phyloP scores from a whole-genome alignment of 345 rosid genomes.

The Melaleuca quinquenervia region DNA sequence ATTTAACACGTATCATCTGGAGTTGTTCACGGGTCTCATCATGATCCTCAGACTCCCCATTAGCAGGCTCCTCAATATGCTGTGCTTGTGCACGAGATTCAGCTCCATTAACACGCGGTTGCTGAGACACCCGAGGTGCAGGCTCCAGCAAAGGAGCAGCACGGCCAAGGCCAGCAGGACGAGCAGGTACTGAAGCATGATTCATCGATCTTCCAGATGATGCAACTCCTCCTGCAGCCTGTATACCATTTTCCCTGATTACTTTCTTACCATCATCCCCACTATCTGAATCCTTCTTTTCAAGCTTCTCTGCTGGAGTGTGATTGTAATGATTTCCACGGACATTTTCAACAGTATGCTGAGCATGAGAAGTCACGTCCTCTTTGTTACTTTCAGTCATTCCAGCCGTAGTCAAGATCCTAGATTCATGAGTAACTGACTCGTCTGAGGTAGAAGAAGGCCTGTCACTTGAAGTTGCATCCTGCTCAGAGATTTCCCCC shows the following conservation, averaged over 20 bases:
- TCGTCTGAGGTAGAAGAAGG: slow-evolving; percentile 2
- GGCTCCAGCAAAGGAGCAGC: slow-evolving; percentile 79
- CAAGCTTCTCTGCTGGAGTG: slow-evolving; percentile 16
- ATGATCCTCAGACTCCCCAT: slow-evolving; percentile 63
- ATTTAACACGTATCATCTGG: slow-evolving; percentile 95
- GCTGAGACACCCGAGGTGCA: slow-evolving; percentile 61
- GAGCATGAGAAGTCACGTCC: slow-evolving; percentile 11
- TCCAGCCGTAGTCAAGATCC: slow-evolving; percentile 2
- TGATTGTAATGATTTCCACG: slow-evolving; percentile 11
- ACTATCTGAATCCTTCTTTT: slow-evolving; percentile 9
- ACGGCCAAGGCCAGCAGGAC: slow-evolving; percentile 92
- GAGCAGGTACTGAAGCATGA: slow-evolving; percentile 26
- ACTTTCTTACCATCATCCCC: slow-evolving; percentile 11
- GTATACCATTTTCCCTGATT: slow-evolving; percentile 12
- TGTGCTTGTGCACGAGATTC: slow-evolving; percentile 44
- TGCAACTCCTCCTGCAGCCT: not conserved
- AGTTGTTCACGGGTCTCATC: slow-evolving; percentile 97
- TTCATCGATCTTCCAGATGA: not conserved
- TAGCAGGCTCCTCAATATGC: slow-evolving; percentile 64
- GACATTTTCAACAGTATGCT: slow-evolving; percentile 7
- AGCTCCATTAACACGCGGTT: slow-evolving; percentile 68
- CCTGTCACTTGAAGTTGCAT: not conserved
- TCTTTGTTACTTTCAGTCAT: slow-evolving; percentile 8
- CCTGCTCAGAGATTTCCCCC: not conserved
- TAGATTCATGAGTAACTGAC: slow-evolving; percentile 1